Evolutionary conservation across 176 grass and related monocot genomes (phyloP), one percentile per base, ranked within the genome.

Genomic region (Guadua angustifolia): DNA sequence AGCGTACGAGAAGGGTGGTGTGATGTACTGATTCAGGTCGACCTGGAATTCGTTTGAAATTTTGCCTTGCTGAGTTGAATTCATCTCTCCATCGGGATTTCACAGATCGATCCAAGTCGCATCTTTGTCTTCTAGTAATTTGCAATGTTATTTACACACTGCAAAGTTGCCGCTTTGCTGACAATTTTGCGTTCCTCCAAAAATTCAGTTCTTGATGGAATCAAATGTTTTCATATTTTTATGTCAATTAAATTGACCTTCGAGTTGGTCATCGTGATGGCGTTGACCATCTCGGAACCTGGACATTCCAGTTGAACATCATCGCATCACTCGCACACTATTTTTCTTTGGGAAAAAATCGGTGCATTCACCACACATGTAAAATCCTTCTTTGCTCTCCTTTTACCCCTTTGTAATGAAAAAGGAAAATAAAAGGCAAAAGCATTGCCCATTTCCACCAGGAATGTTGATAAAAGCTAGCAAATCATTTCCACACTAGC

Each of bases 41-140:
- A 22, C 18, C 9, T 12, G 80, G 13, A 39, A 51, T 74, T 74
- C 32, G 42, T 45, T 46, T 33, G 56, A 39, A 29, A 24, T 83
- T 63, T 63, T 61, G 46, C 2, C 4, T 35, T 64, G 19, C 26
- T 4, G 12, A 22, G 47, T 47, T 64, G 46, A 39, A 73, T 83
- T 63, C 70, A 18, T 61, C 67, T 63, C 57, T n/a, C 39, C 17
- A 4, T 13, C 22, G 15, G 25, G 26, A 50, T 79, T 66, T 66
- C 43, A 79, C 60, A 18, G 43, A 68, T 22, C 19, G 21, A 58
- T 58, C 24, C 56, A 58, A 24, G 56, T n/a, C 56, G 43, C 44
- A 39, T 80, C 44, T 52, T 38, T 60, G 17, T 62, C 42, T 79
- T 68, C 21, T 58, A 58, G 46, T 53, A 53, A 79, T 66, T 68